Evolutionary conservation across 345 rosid species (phyloP).

Genomic region (Linum lewisii): DNA sequence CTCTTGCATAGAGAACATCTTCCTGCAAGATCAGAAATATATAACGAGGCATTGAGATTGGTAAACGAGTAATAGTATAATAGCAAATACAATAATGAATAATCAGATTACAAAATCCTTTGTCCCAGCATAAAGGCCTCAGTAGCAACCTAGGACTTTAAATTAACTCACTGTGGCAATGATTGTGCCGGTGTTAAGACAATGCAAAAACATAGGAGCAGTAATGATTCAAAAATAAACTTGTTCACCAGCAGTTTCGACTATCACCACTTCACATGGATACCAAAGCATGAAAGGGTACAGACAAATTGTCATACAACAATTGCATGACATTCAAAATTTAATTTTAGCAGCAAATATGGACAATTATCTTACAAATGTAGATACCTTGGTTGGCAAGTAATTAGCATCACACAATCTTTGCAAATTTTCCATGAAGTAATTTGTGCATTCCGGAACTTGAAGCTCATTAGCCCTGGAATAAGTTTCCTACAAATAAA

Average conservation of each 20-base stretch:
- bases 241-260: too few species aligned
- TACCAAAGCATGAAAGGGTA: too few species aligned
- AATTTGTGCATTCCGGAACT: slow-evolving; percentile 84
- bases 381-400: slow-evolving; percentile 80
- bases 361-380: not conserved
- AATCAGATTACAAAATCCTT: not conserved
- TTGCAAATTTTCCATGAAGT: slow-evolving; percentile 89
- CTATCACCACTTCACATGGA: too few species aligned
- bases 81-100: not conserved
- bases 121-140: not conserved
- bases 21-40: slow-evolving; percentile 38
- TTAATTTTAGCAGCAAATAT: not conserved
- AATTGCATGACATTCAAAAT: not conserved
- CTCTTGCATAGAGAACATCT: slow-evolving; percentile 91
- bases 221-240: not conserved
- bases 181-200: not conserved
- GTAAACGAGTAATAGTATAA: not conserved
- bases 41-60: not conserved
- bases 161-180: not conserved
- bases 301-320: not conserved
- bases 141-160: not conserved
- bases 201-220: not conserved
- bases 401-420: slow-evolving; percentile 71
- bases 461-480: slow-evolving; percentile 78
- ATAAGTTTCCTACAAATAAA: slow-evolving; percentile 61